These are phyloP conservation scores for Lupinus albus DNA, from an alignment of 306 rosid species.

Conservation along the genomic window DNA sequence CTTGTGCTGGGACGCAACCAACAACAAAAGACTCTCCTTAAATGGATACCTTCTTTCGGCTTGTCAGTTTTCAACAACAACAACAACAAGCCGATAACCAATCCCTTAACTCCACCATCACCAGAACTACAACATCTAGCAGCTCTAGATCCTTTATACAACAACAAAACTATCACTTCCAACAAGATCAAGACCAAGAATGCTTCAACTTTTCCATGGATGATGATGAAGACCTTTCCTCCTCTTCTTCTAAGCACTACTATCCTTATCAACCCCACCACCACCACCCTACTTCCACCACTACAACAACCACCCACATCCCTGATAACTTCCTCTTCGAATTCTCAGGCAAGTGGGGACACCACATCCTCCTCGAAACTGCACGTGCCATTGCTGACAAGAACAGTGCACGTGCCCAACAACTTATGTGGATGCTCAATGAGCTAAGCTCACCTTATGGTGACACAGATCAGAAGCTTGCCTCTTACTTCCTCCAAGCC, in stretches of 20 bases:
- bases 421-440: constrained; percentile 95
- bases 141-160: constrained; percentile 72
- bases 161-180: constrained; percentile 43
- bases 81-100: constrained; percentile 54
- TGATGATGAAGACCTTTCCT: constrained; percentile 93
- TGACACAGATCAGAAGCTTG: constrained; percentile 76
- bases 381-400: constrained; percentile 77
- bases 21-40: constrained; percentile 30
- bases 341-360: constrained; percentile 73
- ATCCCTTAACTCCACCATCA: constrained; percentile 77
- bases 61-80: constrained; percentile 58
- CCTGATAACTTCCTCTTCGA: constrained; percentile 50
- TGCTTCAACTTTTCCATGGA: constrained; percentile 99
- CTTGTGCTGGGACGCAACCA: constrained; percentile 35
- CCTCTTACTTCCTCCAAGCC: constrained; percentile 84
- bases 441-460: constrained; percentile 89
- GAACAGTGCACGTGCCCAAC: constrained; percentile 63
- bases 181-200: constrained; percentile 65
- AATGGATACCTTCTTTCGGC: constrained; percentile 97
- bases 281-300: constrained; percentile 32
- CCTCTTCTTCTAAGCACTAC: constrained; percentile 81
- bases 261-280: constrained; percentile 51
- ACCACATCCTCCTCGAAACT: constrained; percentile 62
- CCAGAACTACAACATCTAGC: constrained; percentile 59
- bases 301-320: constrained; percentile 39